Evolutionary conservation across 2,329 filamentous ascomycete species (phyloP).

Genomic region (Parafenestella ontariensis): DNA sequence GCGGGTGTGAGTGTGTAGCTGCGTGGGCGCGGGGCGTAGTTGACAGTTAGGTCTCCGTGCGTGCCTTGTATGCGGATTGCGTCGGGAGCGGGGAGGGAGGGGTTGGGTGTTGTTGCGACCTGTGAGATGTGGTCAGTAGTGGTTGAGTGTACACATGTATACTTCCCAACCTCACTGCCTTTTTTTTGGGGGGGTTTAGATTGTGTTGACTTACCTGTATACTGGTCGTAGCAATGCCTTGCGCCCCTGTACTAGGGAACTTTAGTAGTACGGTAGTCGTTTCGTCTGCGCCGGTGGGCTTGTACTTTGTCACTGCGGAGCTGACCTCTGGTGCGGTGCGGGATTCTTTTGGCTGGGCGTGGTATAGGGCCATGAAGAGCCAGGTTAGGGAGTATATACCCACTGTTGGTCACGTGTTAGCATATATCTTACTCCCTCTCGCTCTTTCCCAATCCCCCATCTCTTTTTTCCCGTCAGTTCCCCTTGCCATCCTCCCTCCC

Average conservation of each 20-base stretch:
- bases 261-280: constrained; percentile 75
- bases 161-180: no score
- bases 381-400: constrained; percentile 88
- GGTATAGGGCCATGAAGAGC: constrained; percentile 87
- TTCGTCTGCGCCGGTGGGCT: constrained; percentile 74
- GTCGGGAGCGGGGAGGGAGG: constrained; percentile 64
- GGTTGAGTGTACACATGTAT: no score
- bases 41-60: constrained; percentile 80
- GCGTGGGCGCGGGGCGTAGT: constrained; percentile 70
- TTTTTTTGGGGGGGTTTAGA: no score
- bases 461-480: no score
- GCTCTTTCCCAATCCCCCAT: neutral
- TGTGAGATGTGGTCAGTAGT: neutral
- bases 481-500: no score
- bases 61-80: constrained; percentile 79
- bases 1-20: constrained; percentile 67
- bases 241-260: constrained; percentile 68
- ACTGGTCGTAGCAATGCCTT: constrained; percentile 69
- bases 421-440: neutral
- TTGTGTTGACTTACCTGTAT: constrained; percentile 14
- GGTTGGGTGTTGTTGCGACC: constrained; percentile 60
- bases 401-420: constrained; percentile 46
- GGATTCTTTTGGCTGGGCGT: constrained; percentile 67
- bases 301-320: constrained; percentile 70
- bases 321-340: constrained; percentile 73